Conservation (phyloP, 2,329 filamentous ascomycete species). For the Aureobasidium sp. region DNA sequence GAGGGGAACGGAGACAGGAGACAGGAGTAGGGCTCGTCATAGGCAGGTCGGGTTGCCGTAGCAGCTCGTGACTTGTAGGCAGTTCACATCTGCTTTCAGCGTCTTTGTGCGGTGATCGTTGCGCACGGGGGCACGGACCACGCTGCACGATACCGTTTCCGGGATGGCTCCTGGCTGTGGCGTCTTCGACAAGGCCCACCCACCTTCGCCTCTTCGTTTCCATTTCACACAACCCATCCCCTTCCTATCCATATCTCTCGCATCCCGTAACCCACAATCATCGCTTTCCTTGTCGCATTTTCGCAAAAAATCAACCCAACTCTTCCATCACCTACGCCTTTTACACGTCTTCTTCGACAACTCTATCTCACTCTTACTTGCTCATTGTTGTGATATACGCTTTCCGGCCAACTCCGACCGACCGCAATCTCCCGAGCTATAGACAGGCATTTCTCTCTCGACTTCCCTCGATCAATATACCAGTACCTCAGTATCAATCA, state of each 20-base stretch:
- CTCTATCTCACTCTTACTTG: neutral
- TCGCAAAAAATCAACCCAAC: neutral
- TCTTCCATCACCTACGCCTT: slow-evolving; percentile 2
- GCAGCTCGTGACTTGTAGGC: slow-evolving; percentile 8
- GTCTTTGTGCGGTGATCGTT: slow-evolving; percentile 3
- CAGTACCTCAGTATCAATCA: slow-evolving; percentile 22
- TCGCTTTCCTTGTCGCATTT: slow-evolving; percentile 3
- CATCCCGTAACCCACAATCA: neutral
- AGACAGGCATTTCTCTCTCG: slow-evolving; percentile 9
- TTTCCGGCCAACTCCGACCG: slow-evolving; percentile 14
- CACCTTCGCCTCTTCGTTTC: neutral
- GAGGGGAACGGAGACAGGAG: neutral
- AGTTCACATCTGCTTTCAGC: neutral
- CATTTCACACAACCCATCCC: neutral
- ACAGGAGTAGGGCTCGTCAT: neutral
- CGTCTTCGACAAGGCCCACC: neutral
- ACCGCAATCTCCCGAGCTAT: slow-evolving; percentile 12
- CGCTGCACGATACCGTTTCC: neutral
- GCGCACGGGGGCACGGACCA: no score
- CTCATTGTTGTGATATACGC: slow-evolving; percentile 13
- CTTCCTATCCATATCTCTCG: slow-evolving; percentile 6
- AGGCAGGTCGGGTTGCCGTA: slow-evolving; percentile 5
- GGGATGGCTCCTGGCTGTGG: neutral
- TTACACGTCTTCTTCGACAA: neutral
- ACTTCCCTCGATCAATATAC: neutral